phyloP scores from a whole-genome alignment of 2,329 filamentous ascomycete species.

The Aureobasidium namibiae region DNA sequence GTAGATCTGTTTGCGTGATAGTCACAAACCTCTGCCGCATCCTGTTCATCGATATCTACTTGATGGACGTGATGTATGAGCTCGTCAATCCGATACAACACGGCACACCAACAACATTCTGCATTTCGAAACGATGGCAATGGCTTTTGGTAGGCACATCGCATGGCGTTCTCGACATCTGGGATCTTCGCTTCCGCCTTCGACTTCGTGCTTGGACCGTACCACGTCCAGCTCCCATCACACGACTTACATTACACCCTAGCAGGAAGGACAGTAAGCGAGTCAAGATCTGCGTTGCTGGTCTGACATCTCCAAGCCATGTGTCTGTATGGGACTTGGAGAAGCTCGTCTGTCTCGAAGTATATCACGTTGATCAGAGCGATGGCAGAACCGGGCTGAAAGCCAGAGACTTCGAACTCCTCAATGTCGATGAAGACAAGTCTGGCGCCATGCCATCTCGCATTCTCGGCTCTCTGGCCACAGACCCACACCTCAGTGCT shows the following conservation, averaged over 20 bases:
- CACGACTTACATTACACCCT: constrained; percentile 71
- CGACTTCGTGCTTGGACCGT: constrained; percentile 83
- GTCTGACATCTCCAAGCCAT: constrained; percentile 79
- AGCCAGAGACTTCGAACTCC: constrained; percentile 65
- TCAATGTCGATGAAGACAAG: constrained; percentile 83
- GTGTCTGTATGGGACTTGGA: constrained; percentile 95
- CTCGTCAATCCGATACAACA: constrained; percentile 86
- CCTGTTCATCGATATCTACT: constrained; percentile 75
- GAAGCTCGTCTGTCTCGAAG: constrained; percentile 77
- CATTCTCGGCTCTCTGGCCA: constrained; percentile 61
- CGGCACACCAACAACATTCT: constrained; percentile 85
- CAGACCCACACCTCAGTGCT: constrained; percentile 2
- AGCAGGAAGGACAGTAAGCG: constrained; percentile 48
- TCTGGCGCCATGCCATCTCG: constrained; percentile 79
- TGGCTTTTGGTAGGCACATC: constrained; percentile 90
- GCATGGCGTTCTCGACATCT: constrained; percentile 85
- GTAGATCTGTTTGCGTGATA: constrained; percentile 71
- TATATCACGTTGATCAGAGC: constrained; percentile 62
- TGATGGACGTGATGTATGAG: constrained; percentile 72
- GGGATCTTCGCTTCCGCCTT: constrained; percentile 93
- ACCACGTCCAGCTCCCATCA: constrained; percentile 69
- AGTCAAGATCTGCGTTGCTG: constrained; percentile 80
- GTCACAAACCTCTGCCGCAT: constrained; percentile 81
- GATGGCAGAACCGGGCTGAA: constrained; percentile 25
- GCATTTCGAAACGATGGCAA: constrained; percentile 73